Evolutionary conservation across 2,329 filamentous ascomycete genomes (phyloP).

Genomic region (Colletotrichum eremochloae): DNA sequence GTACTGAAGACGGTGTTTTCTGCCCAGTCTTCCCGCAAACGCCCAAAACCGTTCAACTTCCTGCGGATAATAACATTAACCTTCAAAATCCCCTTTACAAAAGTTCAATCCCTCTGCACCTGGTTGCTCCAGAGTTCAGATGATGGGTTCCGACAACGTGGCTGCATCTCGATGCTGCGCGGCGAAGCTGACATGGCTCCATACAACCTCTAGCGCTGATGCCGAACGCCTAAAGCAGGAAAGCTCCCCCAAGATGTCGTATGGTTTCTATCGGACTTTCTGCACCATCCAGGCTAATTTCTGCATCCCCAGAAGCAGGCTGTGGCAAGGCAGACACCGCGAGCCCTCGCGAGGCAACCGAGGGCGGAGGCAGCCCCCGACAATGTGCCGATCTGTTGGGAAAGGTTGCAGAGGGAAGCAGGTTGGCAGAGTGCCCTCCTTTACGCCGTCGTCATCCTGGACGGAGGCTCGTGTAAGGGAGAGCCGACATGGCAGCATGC

Average conservation of each 20-base stretch:
- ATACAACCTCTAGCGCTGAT: neutral
- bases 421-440: neutral
- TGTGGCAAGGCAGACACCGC: neutral
- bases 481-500: neutral
- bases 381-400: neutral
- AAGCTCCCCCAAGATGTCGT: neutral
- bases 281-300: neutral
- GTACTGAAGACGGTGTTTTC: neutral
- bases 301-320: slow-evolving; percentile 5
- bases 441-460: neutral
- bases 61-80: neutral
- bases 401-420: neutral
- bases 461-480: neutral
- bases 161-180: neutral
- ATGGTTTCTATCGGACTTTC: neutral
- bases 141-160: neutral
- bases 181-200: neutral
- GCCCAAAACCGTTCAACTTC: neutral
- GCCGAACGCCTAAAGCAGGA: neutral
- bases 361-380: neutral
- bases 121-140: neutral
- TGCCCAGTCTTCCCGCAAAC: neutral
- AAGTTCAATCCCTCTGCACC: rapidly evolving
- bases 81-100: neutral
- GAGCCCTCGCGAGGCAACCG: neutral